Conservation (phyloP, 768 basidiomycete species). For the Lepiota venenata region DNA sequence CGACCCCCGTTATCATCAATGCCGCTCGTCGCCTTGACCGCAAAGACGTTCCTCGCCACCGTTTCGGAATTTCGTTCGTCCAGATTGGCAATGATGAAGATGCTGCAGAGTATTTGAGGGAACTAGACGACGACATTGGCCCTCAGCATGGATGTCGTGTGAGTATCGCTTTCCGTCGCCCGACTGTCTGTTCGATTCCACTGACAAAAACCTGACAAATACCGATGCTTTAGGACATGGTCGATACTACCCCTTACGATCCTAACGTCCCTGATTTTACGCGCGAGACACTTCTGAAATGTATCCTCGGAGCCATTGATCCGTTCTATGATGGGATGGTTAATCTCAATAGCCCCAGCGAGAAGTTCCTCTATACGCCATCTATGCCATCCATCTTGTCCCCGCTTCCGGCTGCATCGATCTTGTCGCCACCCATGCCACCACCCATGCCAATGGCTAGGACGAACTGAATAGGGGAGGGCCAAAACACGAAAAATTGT, state of each 20-base stretch:
- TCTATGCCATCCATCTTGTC: not conserved
- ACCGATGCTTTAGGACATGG: constrained; percentile 2
- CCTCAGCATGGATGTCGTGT: not conserved
- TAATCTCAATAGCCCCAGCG: no score
- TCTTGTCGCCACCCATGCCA: not conserved
- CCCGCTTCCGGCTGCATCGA: not conserved
- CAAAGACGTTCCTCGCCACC: not conserved
- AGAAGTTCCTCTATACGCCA: not conserved
- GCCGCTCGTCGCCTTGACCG: constrained; percentile 9
- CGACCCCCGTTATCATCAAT: not conserved
- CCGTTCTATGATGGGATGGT: not conserved
- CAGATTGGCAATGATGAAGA: constrained; percentile 11
- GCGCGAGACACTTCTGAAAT: constrained; percentile 7
- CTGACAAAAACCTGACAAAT: not conserved
- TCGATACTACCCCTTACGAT: constrained; percentile 6
- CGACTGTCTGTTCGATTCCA: not conserved
- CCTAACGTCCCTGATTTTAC: constrained; percentile 1
- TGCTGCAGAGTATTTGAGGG: constrained; percentile 10
- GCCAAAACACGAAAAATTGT: not conserved
- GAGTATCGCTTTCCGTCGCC: not conserved
- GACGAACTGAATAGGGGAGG: not conserved
- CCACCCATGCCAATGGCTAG: not conserved
- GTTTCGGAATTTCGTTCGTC: constrained; percentile 9
- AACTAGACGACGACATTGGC: constrained; percentile 10
- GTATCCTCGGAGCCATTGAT: constrained; percentile 10